Evolutionary conservation across 1,284 basidiomycete species (phyloP).

Genomic region (Puccinia novopanici): DNA sequence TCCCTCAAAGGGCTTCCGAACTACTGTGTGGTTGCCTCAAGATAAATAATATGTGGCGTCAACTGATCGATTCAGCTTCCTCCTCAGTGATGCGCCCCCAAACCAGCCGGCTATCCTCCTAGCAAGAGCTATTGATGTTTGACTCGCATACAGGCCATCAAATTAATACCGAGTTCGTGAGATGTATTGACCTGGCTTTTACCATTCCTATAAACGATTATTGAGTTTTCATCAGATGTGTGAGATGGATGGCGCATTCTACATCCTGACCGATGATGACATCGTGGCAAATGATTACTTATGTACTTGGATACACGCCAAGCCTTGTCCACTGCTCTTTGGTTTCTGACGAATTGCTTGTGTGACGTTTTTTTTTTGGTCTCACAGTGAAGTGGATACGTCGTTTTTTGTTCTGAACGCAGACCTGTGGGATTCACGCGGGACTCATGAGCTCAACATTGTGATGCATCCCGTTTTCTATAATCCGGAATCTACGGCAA

Average conservation of each 20-base stretch:
- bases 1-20: background rate
- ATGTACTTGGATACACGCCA: background rate
- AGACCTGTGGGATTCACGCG: constrained; percentile 66
- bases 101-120: background rate
- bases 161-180: constrained; percentile 55
- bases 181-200: constrained; percentile 33
- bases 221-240: background rate
- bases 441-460: constrained; percentile 54
- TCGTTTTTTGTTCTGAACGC: constrained; percentile 84
- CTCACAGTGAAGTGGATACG: constrained; percentile 72
- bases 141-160: constrained; percentile 50
- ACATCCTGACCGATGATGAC: background rate
- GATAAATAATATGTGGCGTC: background rate
- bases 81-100: constrained; percentile 23
- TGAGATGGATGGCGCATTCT: background rate
- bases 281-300: background rate
- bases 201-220: background rate
- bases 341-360: constrained; percentile 29
- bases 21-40: background rate
- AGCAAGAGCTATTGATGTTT: constrained; percentile 58
- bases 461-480: constrained; percentile 48
- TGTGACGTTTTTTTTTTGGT: constrained; percentile 42
- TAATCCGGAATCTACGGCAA: constrained; percentile 20
- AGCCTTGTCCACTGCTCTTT: background rate
- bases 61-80: constrained; percentile 10